Percentiles rank a stretch among this genome's conserved stretches.
Conservation (phyloP, 1,284 basidiomycete species). For the Golubevia sp. region DNA sequence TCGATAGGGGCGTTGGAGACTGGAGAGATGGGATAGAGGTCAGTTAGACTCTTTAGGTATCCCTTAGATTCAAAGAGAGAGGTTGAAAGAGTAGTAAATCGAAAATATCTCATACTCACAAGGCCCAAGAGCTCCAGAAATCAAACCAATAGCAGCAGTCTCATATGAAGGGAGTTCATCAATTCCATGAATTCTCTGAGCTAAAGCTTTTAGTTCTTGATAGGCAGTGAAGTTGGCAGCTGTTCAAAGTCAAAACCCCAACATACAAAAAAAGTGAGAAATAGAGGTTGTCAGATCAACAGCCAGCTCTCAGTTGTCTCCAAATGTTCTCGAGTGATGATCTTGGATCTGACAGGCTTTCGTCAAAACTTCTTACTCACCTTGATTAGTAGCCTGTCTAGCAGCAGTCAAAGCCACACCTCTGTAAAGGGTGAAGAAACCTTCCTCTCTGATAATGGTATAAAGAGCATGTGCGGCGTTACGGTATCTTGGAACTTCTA, state of each 20-base stretch:
- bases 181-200: conserved; percentile 71
- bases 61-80: neutral
- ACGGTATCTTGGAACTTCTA: conserved; percentile 90
- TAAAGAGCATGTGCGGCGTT: conserved; percentile 97
- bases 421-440: conserved; percentile 81
- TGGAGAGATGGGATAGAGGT: neutral
- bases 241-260: conserved; percentile 11
- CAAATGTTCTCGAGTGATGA: no score
- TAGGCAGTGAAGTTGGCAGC: conserved; percentile 98
- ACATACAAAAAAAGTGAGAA: neutral
- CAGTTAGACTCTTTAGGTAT: neutral
- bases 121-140: conserved; percentile 96
- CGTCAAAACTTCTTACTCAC: no score
- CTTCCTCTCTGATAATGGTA: conserved; percentile 92
- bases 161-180: conserved; percentile 76
- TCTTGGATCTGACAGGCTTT: no score
- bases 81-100: neutral
- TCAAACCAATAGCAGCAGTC: conserved; percentile 88
- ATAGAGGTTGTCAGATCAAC: conserved; percentile 3
- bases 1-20: conserved; percentile 97
- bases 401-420: conserved; percentile 89
- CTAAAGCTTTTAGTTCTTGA: conserved; percentile 88
- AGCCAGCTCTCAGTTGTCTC: no score
- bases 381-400: conserved; percentile 97
- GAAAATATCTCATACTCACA: conserved; percentile 9